Conservation (phyloP, 768 basidiomycete species). For the Suillus occidentalis region DNA sequence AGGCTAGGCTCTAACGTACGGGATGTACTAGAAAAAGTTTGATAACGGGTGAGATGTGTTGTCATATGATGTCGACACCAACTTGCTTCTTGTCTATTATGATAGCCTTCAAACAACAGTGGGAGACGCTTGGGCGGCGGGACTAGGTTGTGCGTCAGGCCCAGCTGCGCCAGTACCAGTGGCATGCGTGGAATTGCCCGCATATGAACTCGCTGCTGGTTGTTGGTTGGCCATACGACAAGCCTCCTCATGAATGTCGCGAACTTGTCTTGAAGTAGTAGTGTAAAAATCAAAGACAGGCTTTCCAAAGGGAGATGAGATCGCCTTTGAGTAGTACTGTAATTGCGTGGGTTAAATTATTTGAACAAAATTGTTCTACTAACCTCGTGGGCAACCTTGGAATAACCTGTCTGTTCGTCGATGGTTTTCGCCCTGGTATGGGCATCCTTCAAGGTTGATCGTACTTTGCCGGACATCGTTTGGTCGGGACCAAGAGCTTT, state of each 20-base stretch:
- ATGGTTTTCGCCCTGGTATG: constrained; percentile 68
- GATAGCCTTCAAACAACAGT: background rate
- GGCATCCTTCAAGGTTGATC: constrained; percentile 61
- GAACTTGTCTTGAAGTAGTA: constrained; percentile 79
- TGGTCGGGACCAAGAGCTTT: constrained; percentile 76
- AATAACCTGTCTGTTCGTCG: constrained; percentile 80
- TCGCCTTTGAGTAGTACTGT: constrained; percentile 77
- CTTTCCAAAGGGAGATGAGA: constrained; percentile 75
- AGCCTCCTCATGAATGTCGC: constrained; percentile 94
- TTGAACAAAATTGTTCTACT: constrained; percentile 9
- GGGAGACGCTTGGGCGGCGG: constrained; percentile 10
- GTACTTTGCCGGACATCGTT: constrained; percentile 75
- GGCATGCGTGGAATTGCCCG: constrained; percentile 5
- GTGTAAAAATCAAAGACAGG: constrained; percentile 85
- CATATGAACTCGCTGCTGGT: constrained; percentile 15
- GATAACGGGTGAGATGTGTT: background rate
- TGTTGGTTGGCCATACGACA: constrained; percentile 64
- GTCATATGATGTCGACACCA: background rate
- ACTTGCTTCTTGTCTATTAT: background rate
- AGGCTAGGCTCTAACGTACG: background rate
- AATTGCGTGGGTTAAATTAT: background rate
- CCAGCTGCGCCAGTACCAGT: constrained; percentile 1
- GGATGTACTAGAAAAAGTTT: too few species aligned
- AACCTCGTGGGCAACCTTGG: constrained; percentile 70
- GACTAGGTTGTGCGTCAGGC: constrained; percentile 13